phyloP scores from a whole-genome alignment of 1,284 basidiomycete species.

The Exsudoporus floridanus region DNA sequence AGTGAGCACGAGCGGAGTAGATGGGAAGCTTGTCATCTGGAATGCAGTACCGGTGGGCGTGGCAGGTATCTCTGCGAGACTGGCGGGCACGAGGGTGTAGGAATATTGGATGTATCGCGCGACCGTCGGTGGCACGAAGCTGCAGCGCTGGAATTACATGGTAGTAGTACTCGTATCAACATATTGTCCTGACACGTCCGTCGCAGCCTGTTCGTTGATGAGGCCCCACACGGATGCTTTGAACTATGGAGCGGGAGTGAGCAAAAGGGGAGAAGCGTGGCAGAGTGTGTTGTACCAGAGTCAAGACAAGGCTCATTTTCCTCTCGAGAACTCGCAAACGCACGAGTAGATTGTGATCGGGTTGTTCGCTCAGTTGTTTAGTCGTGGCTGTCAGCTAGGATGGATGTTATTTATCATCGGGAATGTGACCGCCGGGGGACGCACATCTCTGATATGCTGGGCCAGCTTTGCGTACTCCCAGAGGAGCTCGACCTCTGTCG shows the following conservation, averaged over 20 bases:
- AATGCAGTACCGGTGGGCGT: slow-evolving; percentile 59
- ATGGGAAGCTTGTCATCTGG: slow-evolving; percentile 95
- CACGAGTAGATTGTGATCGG: slow-evolving; percentile 74
- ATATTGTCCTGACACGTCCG: slow-evolving; percentile 42
- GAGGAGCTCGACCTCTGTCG: slow-evolving; percentile 66
- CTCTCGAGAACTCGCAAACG: slow-evolving; percentile 83
- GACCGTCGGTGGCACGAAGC: not conserved
- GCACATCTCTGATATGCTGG: slow-evolving; percentile 66
- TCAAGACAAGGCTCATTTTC: slow-evolving; percentile 93
- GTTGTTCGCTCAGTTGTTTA: slow-evolving; percentile 61
- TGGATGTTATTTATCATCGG: not conserved
- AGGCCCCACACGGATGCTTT: slow-evolving; percentile 95
- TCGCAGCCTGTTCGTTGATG: slow-evolving; percentile 78
- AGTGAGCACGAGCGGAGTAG: slow-evolving; percentile 93
- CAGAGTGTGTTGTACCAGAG: slow-evolving; percentile 50
- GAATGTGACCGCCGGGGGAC: slow-evolving; percentile 19
- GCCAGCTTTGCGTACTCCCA: slow-evolving; percentile 81
- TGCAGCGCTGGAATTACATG: slow-evolving; percentile 13
- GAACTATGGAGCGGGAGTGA: slow-evolving; percentile 53
- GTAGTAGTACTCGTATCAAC: slow-evolving; percentile 17
- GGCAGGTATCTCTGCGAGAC: slow-evolving; percentile 38
- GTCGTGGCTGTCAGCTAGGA: slow-evolving; percentile 57
- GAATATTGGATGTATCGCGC: not conserved
- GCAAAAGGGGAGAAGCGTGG: not conserved
- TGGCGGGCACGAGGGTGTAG: slow-evolving; percentile 54